Conservation (phyloP, 192 early-diverging fungal species). For the Kickxella alabastrina region DNA sequence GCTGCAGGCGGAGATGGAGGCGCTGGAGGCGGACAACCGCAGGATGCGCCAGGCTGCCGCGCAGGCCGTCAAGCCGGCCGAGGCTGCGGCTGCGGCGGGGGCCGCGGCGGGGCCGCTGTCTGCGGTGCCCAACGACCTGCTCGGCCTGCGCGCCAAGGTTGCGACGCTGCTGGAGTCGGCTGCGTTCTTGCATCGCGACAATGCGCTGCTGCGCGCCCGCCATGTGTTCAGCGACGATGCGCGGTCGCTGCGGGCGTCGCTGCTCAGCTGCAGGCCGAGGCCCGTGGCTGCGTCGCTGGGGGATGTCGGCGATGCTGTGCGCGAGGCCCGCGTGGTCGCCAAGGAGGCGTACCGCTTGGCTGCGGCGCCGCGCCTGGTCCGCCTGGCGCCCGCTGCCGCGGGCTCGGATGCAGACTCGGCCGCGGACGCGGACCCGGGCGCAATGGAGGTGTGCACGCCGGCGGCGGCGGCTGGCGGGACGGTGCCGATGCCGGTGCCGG, state of each 20-base stretch:
- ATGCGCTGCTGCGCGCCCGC: slow-evolving; percentile 69
- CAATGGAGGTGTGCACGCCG: too few relatives aligned
- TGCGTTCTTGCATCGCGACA: slow-evolving; percentile 75
- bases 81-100: slow-evolving; percentile 10
- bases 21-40: slow-evolving; percentile 64
- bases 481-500: too few relatives aligned
- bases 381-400: slow-evolving; percentile 4
- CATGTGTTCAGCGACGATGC: slow-evolving; percentile 17
- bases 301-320: slow-evolving; percentile 11
- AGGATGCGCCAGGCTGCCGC: slow-evolving; percentile 25
- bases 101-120: slow-evolving; percentile 2
- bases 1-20: slow-evolving; percentile 67
- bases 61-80: slow-evolving; percentile 38
- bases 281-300: not conserved
- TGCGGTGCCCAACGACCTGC: slow-evolving; percentile 49
- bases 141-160: slow-evolving; percentile 51
- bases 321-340: slow-evolving; percentile 23
- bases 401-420: too few relatives aligned
- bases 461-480: too few relatives aligned
- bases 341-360: slow-evolving; percentile 40
- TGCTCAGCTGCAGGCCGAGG: slow-evolving; percentile 1
- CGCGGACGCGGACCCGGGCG: too few relatives aligned
- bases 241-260: slow-evolving; percentile 3
- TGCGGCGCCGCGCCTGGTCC: slow-evolving; percentile 33
- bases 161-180: slow-evolving; percentile 64